Percentiles rank a stretch among this genome's conserved stretches.
Conservation (phyloP, 371 early-diverging fungal genomes). For the Mortierella sp. region DNA sequence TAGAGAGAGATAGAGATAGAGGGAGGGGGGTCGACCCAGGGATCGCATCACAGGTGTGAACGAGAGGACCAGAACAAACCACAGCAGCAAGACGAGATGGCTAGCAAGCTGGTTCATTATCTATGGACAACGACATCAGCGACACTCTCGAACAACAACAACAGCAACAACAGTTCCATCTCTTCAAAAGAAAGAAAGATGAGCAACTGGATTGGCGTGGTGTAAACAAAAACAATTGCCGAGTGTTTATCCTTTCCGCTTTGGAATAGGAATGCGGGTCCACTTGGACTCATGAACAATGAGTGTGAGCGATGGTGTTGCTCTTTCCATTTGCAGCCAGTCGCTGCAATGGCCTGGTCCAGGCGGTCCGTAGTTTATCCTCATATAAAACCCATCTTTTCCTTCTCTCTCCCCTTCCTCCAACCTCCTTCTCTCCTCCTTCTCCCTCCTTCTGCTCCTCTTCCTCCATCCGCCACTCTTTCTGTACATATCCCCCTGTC, state of each 20-base stretch:
- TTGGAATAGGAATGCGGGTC: neutral
- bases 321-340: neutral
- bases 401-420: neutral
- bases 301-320: neutral
- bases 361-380: neutral
- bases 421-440: neutral
- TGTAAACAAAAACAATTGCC: neutral
- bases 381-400: neutral
- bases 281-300: neutral
- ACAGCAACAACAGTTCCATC: neutral
- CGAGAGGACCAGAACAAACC: neutral
- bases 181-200: neutral
- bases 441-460: neutral
- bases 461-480: constrained; percentile 11
- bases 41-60: neutral
- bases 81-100: neutral
- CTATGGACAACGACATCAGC: neutral
- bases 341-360: neutral
- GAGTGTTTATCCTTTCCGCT: constrained; percentile 1
- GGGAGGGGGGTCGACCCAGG: neutral
- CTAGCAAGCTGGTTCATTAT: neutral
- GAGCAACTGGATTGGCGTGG: neutral
- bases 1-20: neutral
- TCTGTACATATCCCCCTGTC: neutral
- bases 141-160: no score